Evolutionary conservation across 208 protist species (phyloP).

Genomic region (Plasmodiophora brassicae): DNA sequence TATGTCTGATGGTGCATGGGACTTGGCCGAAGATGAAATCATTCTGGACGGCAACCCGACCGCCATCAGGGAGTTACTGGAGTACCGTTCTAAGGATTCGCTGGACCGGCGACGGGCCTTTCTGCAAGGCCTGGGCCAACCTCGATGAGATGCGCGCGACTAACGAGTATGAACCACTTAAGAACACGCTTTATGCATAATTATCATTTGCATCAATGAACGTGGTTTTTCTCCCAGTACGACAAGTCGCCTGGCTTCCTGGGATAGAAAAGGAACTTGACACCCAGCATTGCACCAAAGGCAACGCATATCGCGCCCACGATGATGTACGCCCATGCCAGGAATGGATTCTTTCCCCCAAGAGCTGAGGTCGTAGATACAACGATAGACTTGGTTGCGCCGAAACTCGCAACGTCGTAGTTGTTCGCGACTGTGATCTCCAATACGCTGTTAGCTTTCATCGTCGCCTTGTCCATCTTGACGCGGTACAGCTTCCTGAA

Average conservation of each 20-base stretch:
- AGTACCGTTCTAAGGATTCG: too few species aligned
- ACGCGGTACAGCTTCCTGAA: conserved; percentile 17
- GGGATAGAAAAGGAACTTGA: background rate
- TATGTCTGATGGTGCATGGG: too few species aligned
- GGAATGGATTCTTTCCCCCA: conserved; percentile 19
- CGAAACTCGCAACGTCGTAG: background rate
- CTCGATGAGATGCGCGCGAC: too few species aligned
- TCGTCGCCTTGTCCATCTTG: background rate
- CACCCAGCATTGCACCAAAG: background rate
- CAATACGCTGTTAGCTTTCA: background rate
- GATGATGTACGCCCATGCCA: background rate
- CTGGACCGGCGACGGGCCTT: too few species aligned
- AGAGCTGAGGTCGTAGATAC: background rate
- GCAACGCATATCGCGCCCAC: background rate
- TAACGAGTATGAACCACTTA: too few species aligned
- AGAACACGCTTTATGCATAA: too few species aligned
- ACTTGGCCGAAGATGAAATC: too few species aligned
- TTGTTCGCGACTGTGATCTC: conserved; percentile 1
- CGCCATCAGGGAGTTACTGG: too few species aligned
- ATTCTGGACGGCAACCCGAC: too few species aligned
- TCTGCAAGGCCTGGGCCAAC: too few species aligned
- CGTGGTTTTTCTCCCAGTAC: conserved; percentile 33
- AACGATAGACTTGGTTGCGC: background rate
- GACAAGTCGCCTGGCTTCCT: conserved; percentile 24
- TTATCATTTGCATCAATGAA: too few species aligned